Evolutionary conservation across 2,329 filamentous ascomycete genomes (phyloP), one percentile per base, ranked within the genome.

Genomic region (Plectosphaerella cucumerina): DNA sequence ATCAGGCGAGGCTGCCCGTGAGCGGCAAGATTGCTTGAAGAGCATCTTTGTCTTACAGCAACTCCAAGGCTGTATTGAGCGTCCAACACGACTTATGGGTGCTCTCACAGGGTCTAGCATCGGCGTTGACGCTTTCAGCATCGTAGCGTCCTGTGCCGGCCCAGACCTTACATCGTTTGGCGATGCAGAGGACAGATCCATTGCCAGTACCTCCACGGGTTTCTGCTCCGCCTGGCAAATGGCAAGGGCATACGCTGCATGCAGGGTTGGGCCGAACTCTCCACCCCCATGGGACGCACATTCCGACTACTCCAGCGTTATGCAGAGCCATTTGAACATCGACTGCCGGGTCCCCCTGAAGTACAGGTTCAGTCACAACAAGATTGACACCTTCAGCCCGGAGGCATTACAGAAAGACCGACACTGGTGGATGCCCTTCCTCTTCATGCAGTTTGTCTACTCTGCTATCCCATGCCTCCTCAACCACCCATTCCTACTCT

Each of bases 401-500:
- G 70, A 73, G 20, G 68, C 73, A 8, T 59, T 81, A 3, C 66
- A 76, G 50, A 58, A 63, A 0, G 68, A 73, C 47, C 66, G 76
- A 18, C 70, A 74, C 44, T 80, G 79, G 53, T 81, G 77, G 77
- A 74, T 72, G 0, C 75, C 77, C 0, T 81, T 74, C 70, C 66
- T 80, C 9, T 67, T 78, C 49, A 70, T 75, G 26, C 77, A 81
- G 53, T 73, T 79, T 51, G 61, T 80, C 14, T 79, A 80, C 53
- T 74, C 78, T 49, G 74, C 75, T 0, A 78, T 77, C 39, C 67
- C 78, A 1, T 79, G 75, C 52, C 67, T 80, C 1, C 64, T 81
- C 9, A 80, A 80, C 48, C 77, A 80, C 52, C 77, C 77, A 0
- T 69, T 80, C n/a, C 61, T 81, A 2, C 60, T 80, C 4, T 79